A percentile compares a stretch with the other conserved stretches of the same genome.
Conservation (phyloP, 371 early-diverging fungal genomes). For the Lichtheimia corymbifera region DNA sequence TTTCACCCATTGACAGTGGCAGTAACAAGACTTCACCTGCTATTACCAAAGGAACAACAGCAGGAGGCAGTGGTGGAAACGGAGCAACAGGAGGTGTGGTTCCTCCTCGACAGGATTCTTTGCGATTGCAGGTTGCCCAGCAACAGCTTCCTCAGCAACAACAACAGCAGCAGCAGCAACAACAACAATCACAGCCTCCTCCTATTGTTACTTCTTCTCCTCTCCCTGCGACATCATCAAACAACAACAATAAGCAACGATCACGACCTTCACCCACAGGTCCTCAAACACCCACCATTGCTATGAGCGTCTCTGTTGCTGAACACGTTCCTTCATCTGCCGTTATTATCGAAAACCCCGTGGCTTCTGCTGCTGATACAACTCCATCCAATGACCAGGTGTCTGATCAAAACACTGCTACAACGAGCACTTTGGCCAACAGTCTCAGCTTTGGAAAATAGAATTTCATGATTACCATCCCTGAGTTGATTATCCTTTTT, state of each 20-base stretch:
- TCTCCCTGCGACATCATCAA: not conserved
- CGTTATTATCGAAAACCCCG: conserved; percentile 4
- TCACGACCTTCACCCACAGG: conserved; percentile 9
- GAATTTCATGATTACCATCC: too few species aligned
- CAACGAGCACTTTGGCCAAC: too few species aligned
- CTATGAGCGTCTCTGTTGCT: conserved; percentile 9
- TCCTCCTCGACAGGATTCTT: conserved; percentile 21
- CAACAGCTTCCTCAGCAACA: conserved; percentile 8
- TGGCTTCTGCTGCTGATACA: not conserved
- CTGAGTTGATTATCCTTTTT: too few species aligned
- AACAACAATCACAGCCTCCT: conserved; percentile 16
- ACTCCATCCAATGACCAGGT: too few species aligned
- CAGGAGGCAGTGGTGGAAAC: not conserved
- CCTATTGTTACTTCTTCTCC: conserved; percentile 12
- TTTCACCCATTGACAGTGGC: not conserved
- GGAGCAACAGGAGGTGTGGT: conserved; percentile 2
- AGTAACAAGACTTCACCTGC: not conserved
- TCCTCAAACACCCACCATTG: conserved; percentile 21
- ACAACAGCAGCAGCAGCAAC: conserved; percentile 10
- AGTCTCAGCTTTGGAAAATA: too few species aligned
- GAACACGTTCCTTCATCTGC: conserved; percentile 13
- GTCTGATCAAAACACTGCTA: too few species aligned
- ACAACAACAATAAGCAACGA: not conserved
- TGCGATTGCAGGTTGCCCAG: conserved; percentile 15
- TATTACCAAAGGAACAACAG: not conserved